Evolutionary conservation across 2,329 filamentous ascomycete genomes (phyloP), one percentile per base, ranked within the genome.

Genomic region (Penicillium sp.): DNA sequence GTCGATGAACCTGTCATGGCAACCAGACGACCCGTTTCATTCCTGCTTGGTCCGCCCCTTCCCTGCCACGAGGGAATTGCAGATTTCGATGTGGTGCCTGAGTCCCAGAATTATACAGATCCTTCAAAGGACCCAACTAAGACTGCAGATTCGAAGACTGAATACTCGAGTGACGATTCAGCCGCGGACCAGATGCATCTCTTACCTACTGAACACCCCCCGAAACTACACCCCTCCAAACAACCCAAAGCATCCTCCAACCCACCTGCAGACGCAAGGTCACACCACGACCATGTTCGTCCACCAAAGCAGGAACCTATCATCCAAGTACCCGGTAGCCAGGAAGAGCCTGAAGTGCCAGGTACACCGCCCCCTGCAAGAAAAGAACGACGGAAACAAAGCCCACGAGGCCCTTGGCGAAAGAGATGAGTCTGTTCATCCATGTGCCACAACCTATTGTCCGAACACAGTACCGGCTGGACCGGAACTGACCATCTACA

Each of bases 301-400:
- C 16, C 39, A 12, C 40, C 41, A 21, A 48, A 46, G 13, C 53
- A 49, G 6, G 27, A 49, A 13, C 66, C 66, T 18, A 45, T 66
- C 3, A 46, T 68, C 35, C 63, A 68, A 21, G 67, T 71, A 18
- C 68, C 65, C 3, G 63, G 69, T 46, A 72, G 68, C 37, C 69
- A 72, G 53, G 65, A 71, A 42, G 25, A 52, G 13, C 32, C 29
- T n/a, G 54, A 46, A 38, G 46, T 34, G 15, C 37, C 38, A 18
- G 58, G 45, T 18, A 72, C 69, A 32, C 70, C 68, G 10, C 58
- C 67, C 5, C 55, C 50, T 21, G 48, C 42, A 15, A 40, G 44
- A n/a, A 21, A 38, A 15, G 49, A 34, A 13, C 37, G 41, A 27
- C 34, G 46, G 21, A 48, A 47, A 32, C 48, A 56, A 35, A 57